Base-by-base conservation (phyloP, 768 basidiomycete genomes). In the Termitomyces sp. region DNA sequence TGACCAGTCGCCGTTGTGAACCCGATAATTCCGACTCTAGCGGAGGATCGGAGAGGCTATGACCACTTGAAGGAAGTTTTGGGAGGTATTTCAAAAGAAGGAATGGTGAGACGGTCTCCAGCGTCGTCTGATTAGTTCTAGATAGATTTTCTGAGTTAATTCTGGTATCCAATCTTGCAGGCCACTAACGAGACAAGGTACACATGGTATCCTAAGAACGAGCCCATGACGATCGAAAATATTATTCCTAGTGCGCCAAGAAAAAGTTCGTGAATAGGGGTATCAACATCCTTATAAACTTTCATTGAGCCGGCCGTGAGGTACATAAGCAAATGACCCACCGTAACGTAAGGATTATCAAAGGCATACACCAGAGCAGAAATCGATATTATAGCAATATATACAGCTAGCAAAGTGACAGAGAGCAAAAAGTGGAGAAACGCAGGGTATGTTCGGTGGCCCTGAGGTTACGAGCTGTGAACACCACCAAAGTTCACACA, bases 121-220 rank as follows among this genome's bases (percentile, higher is more conserved):
- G 59, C 0, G 90, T 93, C n/a, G 90, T 92, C 71, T 92, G 88
- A 65, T 93, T 93, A 26, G 85, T 90, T 35, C 89, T 91, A 57
- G 34, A 51, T n/a, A 34, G 14, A 34, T n/a, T 26, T 22, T 15
- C n/a, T 42, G 22, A 37, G 2, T 32, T 24, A 35, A 28, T 47
- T 38, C 49, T 43, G 43, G 26, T 22, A 41, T 37, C 21, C 5
- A 14, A 34, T 47, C 32, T 45, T 76, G 17, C 10, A 6, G 26
- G n/a, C 30, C 19, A 15, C 88, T 63, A 64, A 88, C 87, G 78
- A 77, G 43, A 85, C 79, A 42, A 93, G 81, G 65, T 90, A 92
- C 41, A 87, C 61, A 66, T 93, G 90, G 61, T 90, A 93, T 47
- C 71, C 65, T 32, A 83, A 77, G 69, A 93, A 93, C 17, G 88